These are phyloP conservation scores for Solanum clarkiae DNA, from an alignment of 257 asterid genomes.

Conservation along the genomic window DNA sequence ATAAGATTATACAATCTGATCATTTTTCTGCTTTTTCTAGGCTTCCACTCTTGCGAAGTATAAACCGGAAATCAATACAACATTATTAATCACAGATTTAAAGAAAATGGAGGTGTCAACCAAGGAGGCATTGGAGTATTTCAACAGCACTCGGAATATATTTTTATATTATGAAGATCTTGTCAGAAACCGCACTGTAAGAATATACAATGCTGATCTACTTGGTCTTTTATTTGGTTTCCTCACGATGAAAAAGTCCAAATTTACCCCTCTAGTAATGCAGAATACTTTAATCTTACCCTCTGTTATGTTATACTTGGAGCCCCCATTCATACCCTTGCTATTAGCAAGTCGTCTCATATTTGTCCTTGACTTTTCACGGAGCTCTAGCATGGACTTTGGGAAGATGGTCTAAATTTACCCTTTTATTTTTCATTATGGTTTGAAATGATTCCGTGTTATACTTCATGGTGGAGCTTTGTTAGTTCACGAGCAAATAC, in stretches of 20 bases:
- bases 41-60: slow-evolving; percentile 5
- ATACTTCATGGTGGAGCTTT: not conserved
- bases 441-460: not conserved
- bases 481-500: not conserved
- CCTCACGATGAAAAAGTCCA: not conserved
- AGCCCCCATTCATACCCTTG: not conserved
- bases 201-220: not conserved
- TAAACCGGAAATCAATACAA: slow-evolving; percentile 3
- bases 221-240: not conserved
- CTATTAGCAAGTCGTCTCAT: not conserved
- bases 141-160: slow-evolving; percentile 6
- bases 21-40: not conserved
- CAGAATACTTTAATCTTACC: not conserved
- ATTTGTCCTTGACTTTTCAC: not conserved
- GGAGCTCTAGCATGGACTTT: not conserved
- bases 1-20: not conserved
- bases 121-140: slow-evolving; percentile 1
- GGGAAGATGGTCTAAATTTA: not conserved
- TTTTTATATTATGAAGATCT: slow-evolving; percentile 3
- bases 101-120: not conserved
- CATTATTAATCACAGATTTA: not conserved
- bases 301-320: not conserved
- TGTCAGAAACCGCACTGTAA: not conserved
- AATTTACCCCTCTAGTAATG: not conserved
- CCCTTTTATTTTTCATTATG: not conserved